These are phyloP conservation scores for Phylloporus rhodoxanthus DNA, from an alignment of 768 basidiomycete genomes.

Conservation along the genomic window DNA sequence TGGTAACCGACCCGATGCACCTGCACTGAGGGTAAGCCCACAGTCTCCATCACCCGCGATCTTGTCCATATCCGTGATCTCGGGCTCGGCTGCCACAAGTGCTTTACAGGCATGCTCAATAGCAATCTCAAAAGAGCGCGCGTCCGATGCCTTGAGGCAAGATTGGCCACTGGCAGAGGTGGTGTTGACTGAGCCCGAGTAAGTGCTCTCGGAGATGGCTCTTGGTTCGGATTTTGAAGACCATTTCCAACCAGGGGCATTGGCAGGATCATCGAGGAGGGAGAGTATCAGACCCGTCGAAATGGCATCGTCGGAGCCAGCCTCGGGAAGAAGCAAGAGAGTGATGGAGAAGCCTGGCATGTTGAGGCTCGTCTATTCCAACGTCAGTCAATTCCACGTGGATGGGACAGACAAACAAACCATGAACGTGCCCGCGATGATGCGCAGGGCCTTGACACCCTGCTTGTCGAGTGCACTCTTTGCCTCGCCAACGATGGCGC, in stretches of 20 bases:
- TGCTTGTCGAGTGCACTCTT: conserved; percentile 48
- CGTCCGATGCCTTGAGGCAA: conserved; percentile 37
- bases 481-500: conserved; percentile 60
- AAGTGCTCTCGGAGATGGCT: conserved; percentile 9
- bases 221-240: conserved; percentile 43
- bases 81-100: conserved; percentile 73
- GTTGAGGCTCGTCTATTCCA: conserved; percentile 71
- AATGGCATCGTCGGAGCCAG: conserved; percentile 35
- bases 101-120: conserved; percentile 58
- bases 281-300: conserved; percentile 45
- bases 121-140: conserved; percentile 45
- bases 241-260: conserved; percentile 87
- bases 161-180: conserved; percentile 1
- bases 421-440: conserved; percentile 84
- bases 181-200: conserved; percentile 11
- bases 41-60: conserved; percentile 90
- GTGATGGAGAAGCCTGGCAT: conserved; percentile 92
- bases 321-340: conserved; percentile 63
- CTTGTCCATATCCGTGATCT: conserved; percentile 87
- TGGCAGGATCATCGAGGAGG: conserved; percentile 61
- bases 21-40: conserved; percentile 64
- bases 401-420: conserved; percentile 32
- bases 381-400: not conserved
- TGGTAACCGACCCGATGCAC: conserved; percentile 55
- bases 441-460: conserved; percentile 52